Evolutionary conservation across 139 green algal species (phyloP), one percentile per base, ranked within the genome.

Genomic region (Chlorella sp.): DNA sequence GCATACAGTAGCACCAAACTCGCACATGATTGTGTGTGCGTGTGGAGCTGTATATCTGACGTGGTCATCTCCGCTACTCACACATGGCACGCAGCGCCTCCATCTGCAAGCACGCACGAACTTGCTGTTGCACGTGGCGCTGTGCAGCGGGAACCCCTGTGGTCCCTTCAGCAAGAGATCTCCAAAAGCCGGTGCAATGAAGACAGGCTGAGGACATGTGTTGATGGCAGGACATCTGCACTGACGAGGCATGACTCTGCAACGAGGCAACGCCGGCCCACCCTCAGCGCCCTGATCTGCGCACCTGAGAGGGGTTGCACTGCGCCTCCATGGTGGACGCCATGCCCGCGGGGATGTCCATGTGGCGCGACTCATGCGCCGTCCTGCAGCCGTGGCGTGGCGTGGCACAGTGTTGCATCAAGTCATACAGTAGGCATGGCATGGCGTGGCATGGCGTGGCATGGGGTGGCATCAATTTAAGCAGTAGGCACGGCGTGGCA

Each of bases 281-380:
- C n/a, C n/a, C n/a, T n/a, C n/a, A n/a, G n/a, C n/a, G n/a, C n/a
- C n/a, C n/a, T n/a, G n/a, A n/a, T n/a, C 6, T 14, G 5, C 60
- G 30, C 73, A 90, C 85, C 82, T 90, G 85, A 5, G 72, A 87
- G 2, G 71, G 69, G 80, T 96, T 96, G 85, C 90, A 96, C 49
- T 85, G 30, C 22, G 49, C 65, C 69, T 89, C 69, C 81, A 95
- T 87, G 31, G 75, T 78, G 2, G 62, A 36, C 55, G 75, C 42
- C 88, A 96, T 92, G 70, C 71, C 85, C 29, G 71, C 69, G 6
- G 88, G 88, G 34, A 92, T 88, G 78, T 90, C 81, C 76, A 94
- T 80, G 66, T 88, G 77, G 62, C 80, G 78, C 30, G 74, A 76
- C 68, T 55, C 42, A 55, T 55, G 42, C 42, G 42, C 42, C 10